Base-by-base conservation (phyloP, 2,329 filamentous ascomycete genomes). In the Fusarium sterilihyphosum region DNA sequence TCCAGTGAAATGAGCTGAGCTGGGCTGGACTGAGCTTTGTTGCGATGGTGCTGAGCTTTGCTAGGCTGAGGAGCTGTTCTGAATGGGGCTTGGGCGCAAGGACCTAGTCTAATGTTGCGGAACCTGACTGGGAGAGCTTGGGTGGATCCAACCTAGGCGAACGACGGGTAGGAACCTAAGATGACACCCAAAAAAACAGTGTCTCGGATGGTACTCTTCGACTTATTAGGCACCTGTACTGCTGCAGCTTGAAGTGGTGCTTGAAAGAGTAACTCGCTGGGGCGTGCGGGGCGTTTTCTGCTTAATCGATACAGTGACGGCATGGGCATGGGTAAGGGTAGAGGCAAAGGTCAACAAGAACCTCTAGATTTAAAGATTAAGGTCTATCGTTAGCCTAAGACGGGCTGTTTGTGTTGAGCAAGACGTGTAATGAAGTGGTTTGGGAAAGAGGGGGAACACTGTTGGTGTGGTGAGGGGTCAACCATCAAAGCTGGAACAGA, bases 1-100 rank as follows among this genome's bases (percentile, higher is more conserved):
- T 76, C 59, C 71, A 67, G 74, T 75, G 75, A 76, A 78, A 78
- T 78, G 77, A 76, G 70, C 73, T 77, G 77, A 73, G 73, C 71
- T 76, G 71, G 63, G 65, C 64, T 69, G 72, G 61, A 67, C 64
- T 69, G 72, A 74, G 75, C 65, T 67, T 70, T 43, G 33, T 31
- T 67, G 31, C 33, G 52, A 43, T 50, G 37, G 41, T 68, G 56
- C 67, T 74, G 57, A 74, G 59, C 59, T 74, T 61, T 74, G 46
- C 62, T 71, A 61, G 66, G 70, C 76, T 74, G 46, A 65, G 60
- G 66, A 68, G 73, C 65, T 67, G 72, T 57, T 61, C 64, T 76
- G 61, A 62, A 67, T 71, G 72, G 53, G 73, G 67, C 65, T 73
- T 72, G 73, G 73, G 59, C 67, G 64, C 47, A 62, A 68, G 61